Conservation (phyloP, 768 basidiomycete species). For the Boletus barrowsii region DNA sequence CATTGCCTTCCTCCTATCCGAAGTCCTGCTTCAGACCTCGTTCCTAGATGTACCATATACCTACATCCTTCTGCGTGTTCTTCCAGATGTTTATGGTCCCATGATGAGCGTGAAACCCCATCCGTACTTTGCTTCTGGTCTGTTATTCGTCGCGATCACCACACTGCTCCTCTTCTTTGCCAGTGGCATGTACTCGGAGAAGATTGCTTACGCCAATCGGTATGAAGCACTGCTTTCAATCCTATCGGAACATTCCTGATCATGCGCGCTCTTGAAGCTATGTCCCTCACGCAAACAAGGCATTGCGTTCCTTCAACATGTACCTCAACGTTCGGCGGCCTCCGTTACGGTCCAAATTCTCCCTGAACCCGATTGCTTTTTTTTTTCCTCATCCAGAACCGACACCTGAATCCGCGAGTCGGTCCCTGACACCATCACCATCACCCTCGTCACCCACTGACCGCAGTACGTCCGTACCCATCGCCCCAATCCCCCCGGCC, state of each 20-base stretch:
- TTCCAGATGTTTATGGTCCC: conserved; percentile 51
- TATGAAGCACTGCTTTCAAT: conserved; percentile 38
- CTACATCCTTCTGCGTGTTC: conserved; percentile 42
- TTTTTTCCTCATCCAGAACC: conserved; percentile 32
- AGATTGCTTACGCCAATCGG: conserved; percentile 96
- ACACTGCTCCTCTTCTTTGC: conserved; percentile 94
- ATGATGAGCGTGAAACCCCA: conserved; percentile 47
- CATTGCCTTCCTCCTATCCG: conserved; percentile 70
- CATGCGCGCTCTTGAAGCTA: conserved; percentile 55
- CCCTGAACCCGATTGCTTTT: conserved; percentile 39
- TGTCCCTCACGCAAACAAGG: conserved; percentile 91
- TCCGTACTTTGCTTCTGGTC: conserved; percentile 73
- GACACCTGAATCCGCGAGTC: conserved; percentile 19
- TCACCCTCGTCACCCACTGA: conserved; percentile 35
- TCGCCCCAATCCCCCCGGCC: conserved; percentile 78
- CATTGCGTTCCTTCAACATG: conserved; percentile 93
- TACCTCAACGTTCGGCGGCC: conserved; percentile 90
- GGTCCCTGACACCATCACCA: conserved; percentile 24
- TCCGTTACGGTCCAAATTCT: conserved; percentile 60
- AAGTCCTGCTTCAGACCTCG: conserved; percentile 68
- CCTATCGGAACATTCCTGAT: conserved; percentile 14
- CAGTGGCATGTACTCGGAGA: conserved; percentile 93
- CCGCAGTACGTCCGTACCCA: conserved; percentile 46
- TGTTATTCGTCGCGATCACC: conserved; percentile 85
- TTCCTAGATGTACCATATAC: conserved; percentile 64